Evolutionary conservation across 1,139 yeast genomes (phyloP), one percentile per base, ranked within the genome.

Genomic region (Pichia sp.): DNA sequence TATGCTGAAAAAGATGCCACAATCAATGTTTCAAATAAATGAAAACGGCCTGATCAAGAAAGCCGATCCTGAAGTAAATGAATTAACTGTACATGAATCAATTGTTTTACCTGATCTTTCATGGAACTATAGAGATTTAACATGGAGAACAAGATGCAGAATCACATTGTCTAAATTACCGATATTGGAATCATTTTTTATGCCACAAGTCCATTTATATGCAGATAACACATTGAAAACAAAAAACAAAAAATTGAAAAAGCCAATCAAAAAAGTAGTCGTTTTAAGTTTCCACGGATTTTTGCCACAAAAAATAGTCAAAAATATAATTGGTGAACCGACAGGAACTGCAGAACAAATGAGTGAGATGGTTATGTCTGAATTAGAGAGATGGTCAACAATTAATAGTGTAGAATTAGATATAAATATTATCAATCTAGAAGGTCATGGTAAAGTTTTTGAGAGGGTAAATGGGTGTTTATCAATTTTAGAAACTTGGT

Each of bases 221-320:
- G 48, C 62, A 66, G 18, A 64, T 65, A 8, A 77, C 70, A 22
- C 18, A 3, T 16, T 11, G 13, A 56, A 57, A 53, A 43, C 44
- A 22, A 52, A 47, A 13, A 25, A 16, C 3, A 48, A 47, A 16
- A 9, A 43, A 9, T 39, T 31, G 13, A 38, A 49, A n/a, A 51
- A 48, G 18, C 49, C 51, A n/a, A 50, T 52, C 19, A 72, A 72
- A 49, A 71, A 66, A 46, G 75, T 73, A 3, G 72, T 77, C 2
- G 67, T 79, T 1, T 67, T 80, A 34, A 75, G 78, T 2, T 69
- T 78, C 5, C 84, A 80, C 64, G 77, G 79, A 16, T 80, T 77
- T 61, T 68, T 77, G 39, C 84, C 84, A 0, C 72, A 73, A 31
- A 80, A 79, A 56, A 67, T 79, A 63, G 80, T 76, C 16, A 68